phyloP scores from a whole-genome alignment of 345 rosid genomes.

The Mallotus nudiflorus region DNA sequence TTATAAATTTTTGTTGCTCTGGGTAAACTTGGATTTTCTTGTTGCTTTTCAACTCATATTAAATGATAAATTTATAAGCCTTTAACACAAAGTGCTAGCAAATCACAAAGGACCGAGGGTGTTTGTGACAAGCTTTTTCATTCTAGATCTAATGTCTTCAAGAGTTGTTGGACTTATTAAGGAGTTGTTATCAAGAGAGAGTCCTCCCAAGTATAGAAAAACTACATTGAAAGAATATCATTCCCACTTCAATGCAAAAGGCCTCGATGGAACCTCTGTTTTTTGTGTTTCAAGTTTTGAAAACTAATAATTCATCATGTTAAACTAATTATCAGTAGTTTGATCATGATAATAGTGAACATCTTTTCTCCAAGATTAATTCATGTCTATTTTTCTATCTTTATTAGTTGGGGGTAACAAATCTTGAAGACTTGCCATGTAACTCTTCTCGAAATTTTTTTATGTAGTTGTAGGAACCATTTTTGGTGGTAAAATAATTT shows the following conservation, averaged over 20 bases:
- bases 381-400: no score
- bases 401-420: no score
- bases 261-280: conserved; percentile 17
- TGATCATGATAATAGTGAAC: no score
- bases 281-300: conserved; percentile 16
- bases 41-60: conserved; percentile 20
- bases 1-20: no score
- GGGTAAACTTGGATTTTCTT: neutral
- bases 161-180: conserved; percentile 20
- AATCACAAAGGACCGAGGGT: conserved; percentile 14
- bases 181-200: conserved; percentile 22
- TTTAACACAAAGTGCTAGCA: conserved; percentile 19
- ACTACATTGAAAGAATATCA: conserved; percentile 14
- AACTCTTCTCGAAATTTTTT: no score
- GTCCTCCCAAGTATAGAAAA: conserved; percentile 20
- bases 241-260: neutral
- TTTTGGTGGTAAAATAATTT: no score
- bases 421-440: no score
- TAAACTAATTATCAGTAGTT: no score
- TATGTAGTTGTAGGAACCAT: no score
- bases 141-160: neutral
- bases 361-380: no score
- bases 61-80: conserved; percentile 24
- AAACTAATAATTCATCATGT: neutral
- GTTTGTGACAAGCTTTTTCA: conserved; percentile 16